phyloP scores from a whole-genome alignment of 1,284 basidiomycete species.

The Fomitopsis betulina region DNA sequence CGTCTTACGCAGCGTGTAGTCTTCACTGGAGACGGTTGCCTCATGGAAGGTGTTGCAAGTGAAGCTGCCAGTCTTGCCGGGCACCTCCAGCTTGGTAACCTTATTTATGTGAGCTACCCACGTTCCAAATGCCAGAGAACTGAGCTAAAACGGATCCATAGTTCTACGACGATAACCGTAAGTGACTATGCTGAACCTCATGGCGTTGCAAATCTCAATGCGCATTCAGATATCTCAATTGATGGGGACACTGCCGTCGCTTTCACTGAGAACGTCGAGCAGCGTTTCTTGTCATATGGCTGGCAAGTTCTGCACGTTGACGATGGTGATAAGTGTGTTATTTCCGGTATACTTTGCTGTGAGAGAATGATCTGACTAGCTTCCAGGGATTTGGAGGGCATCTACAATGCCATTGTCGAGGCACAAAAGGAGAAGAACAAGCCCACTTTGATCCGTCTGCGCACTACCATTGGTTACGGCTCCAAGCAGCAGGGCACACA shows the following conservation, averaged over 20 bases:
- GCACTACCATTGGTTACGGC: constrained; percentile 92
- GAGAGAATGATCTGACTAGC: neutral
- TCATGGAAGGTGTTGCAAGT: constrained; percentile 92
- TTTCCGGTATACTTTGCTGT: neutral
- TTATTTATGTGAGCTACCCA: constrained; percentile 69
- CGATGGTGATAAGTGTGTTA: constrained; percentile 72
- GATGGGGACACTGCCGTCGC: constrained; percentile 90
- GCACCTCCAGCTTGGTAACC: constrained; percentile 89
- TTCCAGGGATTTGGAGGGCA: constrained; percentile 70
- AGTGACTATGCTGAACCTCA: constrained; percentile 17
- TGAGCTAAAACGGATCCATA: constrained; percentile 22
- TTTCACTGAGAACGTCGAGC: constrained; percentile 92
- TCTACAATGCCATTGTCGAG: constrained; percentile 77
- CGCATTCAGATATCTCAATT: constrained; percentile 80
- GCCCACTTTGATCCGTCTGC: constrained; percentile 84
- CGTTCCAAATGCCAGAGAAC: constrained; percentile 5
- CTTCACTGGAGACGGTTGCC: constrained; percentile 91
- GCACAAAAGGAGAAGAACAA: constrained; percentile 76
- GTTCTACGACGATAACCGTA: constrained; percentile 91
- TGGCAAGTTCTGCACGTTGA: constrained; percentile 90
- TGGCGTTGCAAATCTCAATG: neutral
- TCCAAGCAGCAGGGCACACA: constrained; percentile 91
- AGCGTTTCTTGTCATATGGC: constrained; percentile 86
- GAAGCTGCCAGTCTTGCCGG: constrained; percentile 92
- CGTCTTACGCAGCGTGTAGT: constrained; percentile 35